Evolutionary conservation across 139 green algal species (phyloP).

Genomic region (Chlorella sp.): DNA sequence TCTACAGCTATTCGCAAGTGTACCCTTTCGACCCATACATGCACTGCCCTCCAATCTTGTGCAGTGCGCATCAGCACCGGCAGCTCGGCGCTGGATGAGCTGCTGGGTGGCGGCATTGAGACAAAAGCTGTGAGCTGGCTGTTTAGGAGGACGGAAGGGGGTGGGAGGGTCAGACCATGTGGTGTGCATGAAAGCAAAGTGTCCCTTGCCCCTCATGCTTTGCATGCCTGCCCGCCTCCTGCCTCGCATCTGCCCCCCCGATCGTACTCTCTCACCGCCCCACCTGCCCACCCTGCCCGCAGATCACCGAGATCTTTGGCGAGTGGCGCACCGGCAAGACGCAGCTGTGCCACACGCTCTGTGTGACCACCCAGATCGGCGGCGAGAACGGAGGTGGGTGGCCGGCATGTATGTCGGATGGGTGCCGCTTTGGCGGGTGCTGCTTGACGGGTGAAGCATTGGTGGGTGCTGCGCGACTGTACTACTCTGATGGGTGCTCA

Average conservation of each 20-base stretch:
- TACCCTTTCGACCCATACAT: background rate
- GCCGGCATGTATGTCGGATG: background rate
- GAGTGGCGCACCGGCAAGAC: slow-evolving; percentile 89
- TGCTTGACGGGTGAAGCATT: too few species aligned
- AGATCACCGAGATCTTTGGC: slow-evolving; percentile 89
- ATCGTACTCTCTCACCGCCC: background rate
- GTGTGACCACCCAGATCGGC: slow-evolving; percentile 79
- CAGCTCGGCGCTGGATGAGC: slow-evolving; percentile 71
- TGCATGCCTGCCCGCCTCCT: background rate
- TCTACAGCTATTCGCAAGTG: background rate
- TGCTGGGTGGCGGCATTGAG: slow-evolving; percentile 88
- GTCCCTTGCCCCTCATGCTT: background rate
- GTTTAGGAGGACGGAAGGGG: slow-evolving; percentile 57
- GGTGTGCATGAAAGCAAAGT: background rate
- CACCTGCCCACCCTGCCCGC: background rate
- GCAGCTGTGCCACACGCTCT: slow-evolving; percentile 88
- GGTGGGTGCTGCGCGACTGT: too few species aligned
- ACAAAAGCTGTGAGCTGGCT: slow-evolving; percentile 87
- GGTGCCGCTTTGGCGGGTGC: background rate
- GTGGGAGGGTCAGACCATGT: background rate
- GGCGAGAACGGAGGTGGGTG: slow-evolving; percentile 25
- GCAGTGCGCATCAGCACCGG: slow-evolving; percentile 49
- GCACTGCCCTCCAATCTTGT: background rate
- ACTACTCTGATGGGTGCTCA: too few species aligned
- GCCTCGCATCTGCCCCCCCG: background rate